A percentile compares a stretch with the other conserved stretches of the same genome.
phyloP scores from a whole-genome alignment of 2,329 filamentous ascomycete genomes.

The Parastagonospora nodorum region DNA sequence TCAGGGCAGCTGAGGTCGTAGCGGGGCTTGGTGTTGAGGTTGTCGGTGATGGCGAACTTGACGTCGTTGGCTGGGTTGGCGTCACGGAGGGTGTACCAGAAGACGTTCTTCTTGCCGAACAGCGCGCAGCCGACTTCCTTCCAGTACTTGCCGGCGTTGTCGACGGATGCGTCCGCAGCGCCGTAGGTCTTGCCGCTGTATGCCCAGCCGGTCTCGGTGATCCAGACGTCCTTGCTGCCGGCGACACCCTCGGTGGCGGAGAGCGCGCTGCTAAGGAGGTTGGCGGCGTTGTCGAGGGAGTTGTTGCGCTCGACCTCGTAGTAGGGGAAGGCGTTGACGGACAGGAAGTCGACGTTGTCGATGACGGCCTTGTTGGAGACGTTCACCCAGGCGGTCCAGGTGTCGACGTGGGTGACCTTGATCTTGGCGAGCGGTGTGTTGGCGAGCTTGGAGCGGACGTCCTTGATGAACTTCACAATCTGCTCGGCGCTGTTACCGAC shows the following conservation, averaged over 20 bases:
- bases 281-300: slow-evolving; percentile 49
- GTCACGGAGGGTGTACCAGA: slow-evolving; percentile 44
- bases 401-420: slow-evolving; percentile 50
- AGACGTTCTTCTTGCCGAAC: slow-evolving; percentile 41
- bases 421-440: slow-evolving; percentile 63
- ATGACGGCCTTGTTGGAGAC: slow-evolving; percentile 42
- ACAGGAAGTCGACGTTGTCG: slow-evolving; percentile 43
- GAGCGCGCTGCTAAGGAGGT: slow-evolving; percentile 36
- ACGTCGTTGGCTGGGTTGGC: slow-evolving; percentile 62
- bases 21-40: slow-evolving; percentile 57
- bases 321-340: slow-evolving; percentile 46
- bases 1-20: slow-evolving; percentile 60
- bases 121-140: slow-evolving; percentile 40
- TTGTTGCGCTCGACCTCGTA: slow-evolving; percentile 42
- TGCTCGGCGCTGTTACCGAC: slow-evolving; percentile 65
- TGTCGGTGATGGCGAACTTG: slow-evolving; percentile 63
- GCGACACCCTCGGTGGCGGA: slow-evolving; percentile 36
- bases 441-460: slow-evolving; percentile 56
- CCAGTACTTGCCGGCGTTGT: slow-evolving; percentile 42
- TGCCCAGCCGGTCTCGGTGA: slow-evolving; percentile 48
- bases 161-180: slow-evolving; percentile 30
- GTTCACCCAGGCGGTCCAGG: slow-evolving; percentile 45
- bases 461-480: slow-evolving; percentile 64
- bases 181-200: slow-evolving; percentile 36
- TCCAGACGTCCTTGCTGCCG: slow-evolving; percentile 43